Evolutionary conservation across 2,329 filamentous ascomycete species (phyloP).

Genomic region (Polychaeton citri): DNA sequence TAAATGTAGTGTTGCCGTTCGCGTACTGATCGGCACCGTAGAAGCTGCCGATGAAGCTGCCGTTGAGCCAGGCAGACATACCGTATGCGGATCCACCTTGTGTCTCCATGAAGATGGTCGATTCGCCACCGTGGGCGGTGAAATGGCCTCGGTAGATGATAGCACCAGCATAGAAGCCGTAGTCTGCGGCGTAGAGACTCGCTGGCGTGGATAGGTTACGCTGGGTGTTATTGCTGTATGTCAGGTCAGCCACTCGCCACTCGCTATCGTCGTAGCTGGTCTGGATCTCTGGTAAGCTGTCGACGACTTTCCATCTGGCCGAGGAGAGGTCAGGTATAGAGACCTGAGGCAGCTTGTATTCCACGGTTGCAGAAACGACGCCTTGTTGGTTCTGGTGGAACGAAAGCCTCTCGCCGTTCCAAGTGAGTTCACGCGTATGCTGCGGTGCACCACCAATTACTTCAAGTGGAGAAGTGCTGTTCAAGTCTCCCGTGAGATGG

Average conservation of each 20-base stretch:
- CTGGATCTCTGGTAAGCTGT: slow-evolving; percentile 58
- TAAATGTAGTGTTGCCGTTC: slow-evolving; percentile 44
- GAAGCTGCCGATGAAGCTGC: slow-evolving; percentile 51
- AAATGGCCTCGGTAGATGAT: slow-evolving; percentile 61
- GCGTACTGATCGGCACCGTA: slow-evolving; percentile 38
- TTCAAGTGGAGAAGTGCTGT: slow-evolving; percentile 53
- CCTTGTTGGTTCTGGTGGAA: slow-evolving; percentile 18
- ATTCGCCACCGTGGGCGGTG: slow-evolving; percentile 47
- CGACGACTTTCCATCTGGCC: slow-evolving; percentile 54
- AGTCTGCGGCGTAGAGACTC: slow-evolving; percentile 54
- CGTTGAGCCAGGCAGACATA: slow-evolving; percentile 52
- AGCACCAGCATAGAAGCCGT: slow-evolving; percentile 58
- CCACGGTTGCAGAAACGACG: slow-evolving; percentile 37
- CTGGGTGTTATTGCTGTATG: slow-evolving; percentile 47
- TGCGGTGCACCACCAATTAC: slow-evolving; percentile 49
- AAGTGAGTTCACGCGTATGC: slow-evolving; percentile 41
- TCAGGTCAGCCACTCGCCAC: slow-evolving; percentile 50
- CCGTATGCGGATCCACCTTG: slow-evolving; percentile 58
- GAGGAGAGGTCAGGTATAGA: slow-evolving; percentile 43
- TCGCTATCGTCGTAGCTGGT: slow-evolving; percentile 51
- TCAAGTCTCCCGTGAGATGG: slow-evolving; percentile 57
- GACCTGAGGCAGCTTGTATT: slow-evolving; percentile 38
- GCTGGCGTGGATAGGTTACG: slow-evolving; percentile 47
- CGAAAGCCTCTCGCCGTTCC: slow-evolving; percentile 40
- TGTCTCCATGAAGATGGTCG: slow-evolving; percentile 39